These are phyloP conservation scores for Phytophthora brassicae DNA, from an alignment of 352 stramenopile species.

Conservation along the genomic window DNA sequence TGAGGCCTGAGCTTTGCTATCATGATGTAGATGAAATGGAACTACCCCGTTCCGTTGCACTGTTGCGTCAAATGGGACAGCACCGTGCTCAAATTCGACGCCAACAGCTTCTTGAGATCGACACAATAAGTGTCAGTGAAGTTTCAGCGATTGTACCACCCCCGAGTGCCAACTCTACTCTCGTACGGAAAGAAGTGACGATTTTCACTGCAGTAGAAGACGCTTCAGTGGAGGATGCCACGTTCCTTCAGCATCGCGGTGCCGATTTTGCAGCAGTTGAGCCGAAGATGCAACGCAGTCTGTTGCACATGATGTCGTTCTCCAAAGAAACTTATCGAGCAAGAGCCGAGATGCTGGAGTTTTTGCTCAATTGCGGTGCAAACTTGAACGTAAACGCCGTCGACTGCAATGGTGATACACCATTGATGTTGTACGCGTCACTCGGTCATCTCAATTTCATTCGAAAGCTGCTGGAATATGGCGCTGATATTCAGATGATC, in stretches of 20 bases:
- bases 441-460: constrained; percentile 52
- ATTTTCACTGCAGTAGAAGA: constrained; percentile 61
- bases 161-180: constrained; percentile 4
- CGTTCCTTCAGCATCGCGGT: constrained; percentile 50
- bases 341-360: constrained; percentile 54
- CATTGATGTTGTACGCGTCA: constrained; percentile 56
- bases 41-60: constrained; percentile 38
- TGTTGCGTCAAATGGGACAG: constrained; percentile 48
- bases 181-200: constrained; percentile 31
- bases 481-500: constrained; percentile 28
- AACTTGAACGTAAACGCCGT: constrained; percentile 44
- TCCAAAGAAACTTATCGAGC: constrained; percentile 47
- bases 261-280: constrained; percentile 44
- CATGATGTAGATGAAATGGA: constrained; percentile 60
- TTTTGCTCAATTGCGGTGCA: constrained; percentile 38
- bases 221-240: constrained; percentile 56
- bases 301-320: constrained; percentile 63
- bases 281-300: constrained; percentile 41
- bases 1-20: constrained; percentile 19
- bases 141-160: not conserved
- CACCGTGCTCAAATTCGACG: constrained; percentile 50
- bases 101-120: constrained; percentile 30
- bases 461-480: constrained; percentile 31
- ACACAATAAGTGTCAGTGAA: constrained; percentile 5
- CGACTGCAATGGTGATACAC: constrained; percentile 48